Evolutionary conservation across 2,329 filamentous ascomycete species (phyloP), one percentile per base, ranked within the genome.

Genomic region (Aspergillus nomiae): DNA sequence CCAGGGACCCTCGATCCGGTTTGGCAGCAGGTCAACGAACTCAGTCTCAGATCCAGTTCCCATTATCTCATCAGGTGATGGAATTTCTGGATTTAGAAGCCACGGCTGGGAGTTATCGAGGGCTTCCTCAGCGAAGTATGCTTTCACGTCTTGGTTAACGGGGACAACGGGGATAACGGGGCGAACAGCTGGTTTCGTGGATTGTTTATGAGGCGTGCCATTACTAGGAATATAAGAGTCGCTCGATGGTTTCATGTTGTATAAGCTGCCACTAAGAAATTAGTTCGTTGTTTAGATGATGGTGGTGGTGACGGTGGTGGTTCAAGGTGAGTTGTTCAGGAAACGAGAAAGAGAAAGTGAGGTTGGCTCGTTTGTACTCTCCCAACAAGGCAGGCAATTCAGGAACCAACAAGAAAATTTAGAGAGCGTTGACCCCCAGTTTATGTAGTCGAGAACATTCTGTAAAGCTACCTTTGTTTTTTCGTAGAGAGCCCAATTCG

Each of bases 1-100:
- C 82, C 89, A 94, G 0, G 87, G 80, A 0, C 82, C 81, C 0
- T 84, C 66, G 24, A 88, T 79, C 8, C 79, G 79, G 68, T 92
- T 92, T 0, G 79, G 69, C 0, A 80, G 77, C 0, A 89, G 72
- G 4, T 77, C 68, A 2, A 81, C 70, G 26, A 62, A 65, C 10
- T 75, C 70, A 43, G 8, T 21, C 11, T 65, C 60, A 10, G 50
- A 63, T 38, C 68, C 66, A 11, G 59, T 66, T 5, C 72, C 74
- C 30, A 78, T 60, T 14, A 83, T 72, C 62, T 83, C 81, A 6
- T 73, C 66, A 3, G 72, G 62, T 4, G 79, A 73, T 5, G 81
- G 80, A 26, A 82, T 60, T 50, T 82, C 80, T 2, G 78, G 75
- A 36, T 74, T 77, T 1, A 63, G 64, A 14, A 72, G 64, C 80